Evolutionary conservation across 805 yeast genomes (phyloP), one percentile per base, ranked within the genome.

Genomic region (Metschnikowia dekortorum): DNA sequence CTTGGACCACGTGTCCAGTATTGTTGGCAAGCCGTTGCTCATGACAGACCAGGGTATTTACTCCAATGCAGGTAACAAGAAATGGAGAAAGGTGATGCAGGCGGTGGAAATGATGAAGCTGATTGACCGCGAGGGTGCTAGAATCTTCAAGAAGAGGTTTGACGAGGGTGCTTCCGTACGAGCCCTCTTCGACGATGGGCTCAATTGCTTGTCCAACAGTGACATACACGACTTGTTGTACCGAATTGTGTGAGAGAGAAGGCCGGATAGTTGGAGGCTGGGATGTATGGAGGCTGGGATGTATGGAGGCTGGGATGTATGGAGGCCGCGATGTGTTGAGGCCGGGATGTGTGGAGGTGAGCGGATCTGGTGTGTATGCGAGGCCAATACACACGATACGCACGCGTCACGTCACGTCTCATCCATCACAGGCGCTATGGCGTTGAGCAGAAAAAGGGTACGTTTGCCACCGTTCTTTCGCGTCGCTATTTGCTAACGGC

Each of bases 61-160:
- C 45, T 53, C 67, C 6, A 70, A 66, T 39, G 53, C 48, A 9
- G 48, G 41, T 18, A 70, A 71, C 52, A 49, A 52, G 31, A 56
- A 47, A 6, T 68, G 57, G 49, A 48, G 55, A 30, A 65, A 63
- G 52, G 59, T 69, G 30, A 32, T 45, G 1, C 73, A 69, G 51
- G 64, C 70, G 5, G 52, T 71, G 11, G 62, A 65, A 33, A 52
- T 73, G 31, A 54, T 72, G 47, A 54, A 53, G 9, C 52, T 53
- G n/a, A 51, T 66, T 16, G 68, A 66, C 42, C 51, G 58, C 1
- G 39, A 44, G n/a, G 50, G 56, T 1, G 69, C 69, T 5, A 58
- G 52, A 48, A 43, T 38, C 5, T 50, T 62, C 50, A 55, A 51
- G 36, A 53, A 44, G 29, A 62, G 52, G 40, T 47, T 44, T 40